Evolutionary conservation across 2,329 filamentous ascomycete species (phyloP).

Genomic region (Colletotrichum cuscutae): DNA sequence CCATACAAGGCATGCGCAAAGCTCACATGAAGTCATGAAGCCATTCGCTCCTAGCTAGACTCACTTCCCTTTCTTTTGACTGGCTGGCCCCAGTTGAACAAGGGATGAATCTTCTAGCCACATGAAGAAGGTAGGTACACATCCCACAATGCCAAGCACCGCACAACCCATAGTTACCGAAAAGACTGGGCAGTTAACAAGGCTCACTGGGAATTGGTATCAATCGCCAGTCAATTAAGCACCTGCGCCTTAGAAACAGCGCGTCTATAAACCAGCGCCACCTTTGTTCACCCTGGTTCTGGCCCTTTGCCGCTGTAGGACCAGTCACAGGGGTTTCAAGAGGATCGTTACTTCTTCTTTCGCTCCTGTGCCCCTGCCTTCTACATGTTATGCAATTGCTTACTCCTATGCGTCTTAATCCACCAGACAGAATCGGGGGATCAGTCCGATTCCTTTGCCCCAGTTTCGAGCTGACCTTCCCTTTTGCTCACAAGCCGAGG

Average conservation of each 20-base stretch:
- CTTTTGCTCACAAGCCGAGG: neutral
- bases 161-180: neutral
- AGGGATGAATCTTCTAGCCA: neutral
- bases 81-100: neutral
- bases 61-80: neutral
- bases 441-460: neutral
- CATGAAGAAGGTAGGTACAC: slow-evolving; percentile 10
- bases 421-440: neutral
- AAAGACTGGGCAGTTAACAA: neutral
- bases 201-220: neutral
- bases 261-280: neutral
- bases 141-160: neutral
- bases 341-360: neutral
- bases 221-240: neutral
- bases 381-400: neutral
- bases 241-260: neutral
- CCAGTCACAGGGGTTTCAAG: neutral
- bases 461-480: neutral
- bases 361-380: neutral
- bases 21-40: neutral
- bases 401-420: neutral
- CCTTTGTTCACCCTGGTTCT: neutral
- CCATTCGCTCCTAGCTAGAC: neutral
- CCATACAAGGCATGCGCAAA: slow-evolving; percentile 7
- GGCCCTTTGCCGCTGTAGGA: neutral